phyloP scores from a whole-genome alignment of 179 eudicot genomes.

The Silene vulgaris region DNA sequence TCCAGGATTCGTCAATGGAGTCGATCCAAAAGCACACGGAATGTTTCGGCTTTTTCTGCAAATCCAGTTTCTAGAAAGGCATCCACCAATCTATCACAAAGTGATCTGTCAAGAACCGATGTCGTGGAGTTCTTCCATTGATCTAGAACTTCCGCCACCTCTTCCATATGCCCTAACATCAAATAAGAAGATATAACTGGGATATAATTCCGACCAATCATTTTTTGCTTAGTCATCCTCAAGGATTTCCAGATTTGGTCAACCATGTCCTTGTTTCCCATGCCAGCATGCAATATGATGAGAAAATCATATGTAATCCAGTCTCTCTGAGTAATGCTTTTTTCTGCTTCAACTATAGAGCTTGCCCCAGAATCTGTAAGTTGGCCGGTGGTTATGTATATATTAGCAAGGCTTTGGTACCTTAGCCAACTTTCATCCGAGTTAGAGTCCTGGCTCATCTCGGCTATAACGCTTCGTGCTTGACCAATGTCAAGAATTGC shows the following conservation, averaged over 20 bases:
- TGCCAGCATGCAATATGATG: conserved; percentile 57
- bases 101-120: conserved; percentile 42
- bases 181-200: conserved; percentile 69
- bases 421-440: conserved; percentile 59
- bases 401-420: conserved; percentile 52
- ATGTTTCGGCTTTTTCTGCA: conserved; percentile 44
- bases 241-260: conserved; percentile 85
- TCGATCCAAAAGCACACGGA: conserved; percentile 40
- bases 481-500: conserved; percentile 58
- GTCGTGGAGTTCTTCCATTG: conserved; percentile 68
- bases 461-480: conserved; percentile 52
- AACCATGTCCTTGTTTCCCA: conserved; percentile 66
- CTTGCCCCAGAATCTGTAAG: conserved; percentile 40
- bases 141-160: conserved; percentile 59
- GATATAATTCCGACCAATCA: conserved; percentile 69
- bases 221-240: conserved; percentile 68
- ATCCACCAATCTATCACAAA: conserved; percentile 46
- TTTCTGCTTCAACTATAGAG: conserved; percentile 53
- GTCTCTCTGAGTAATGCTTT: conserved; percentile 58
- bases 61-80: conserved; percentile 62
- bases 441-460: conserved; percentile 48
- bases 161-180: conserved; percentile 65
- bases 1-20: conserved; percentile 10
- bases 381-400: conserved; percentile 51
- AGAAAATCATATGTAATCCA: conserved; percentile 84